These are phyloP conservation scores for Platanthera guangdongensis DNA, from an alignment of 106 monocot genomes.

Conservation along the genomic window DNA sequence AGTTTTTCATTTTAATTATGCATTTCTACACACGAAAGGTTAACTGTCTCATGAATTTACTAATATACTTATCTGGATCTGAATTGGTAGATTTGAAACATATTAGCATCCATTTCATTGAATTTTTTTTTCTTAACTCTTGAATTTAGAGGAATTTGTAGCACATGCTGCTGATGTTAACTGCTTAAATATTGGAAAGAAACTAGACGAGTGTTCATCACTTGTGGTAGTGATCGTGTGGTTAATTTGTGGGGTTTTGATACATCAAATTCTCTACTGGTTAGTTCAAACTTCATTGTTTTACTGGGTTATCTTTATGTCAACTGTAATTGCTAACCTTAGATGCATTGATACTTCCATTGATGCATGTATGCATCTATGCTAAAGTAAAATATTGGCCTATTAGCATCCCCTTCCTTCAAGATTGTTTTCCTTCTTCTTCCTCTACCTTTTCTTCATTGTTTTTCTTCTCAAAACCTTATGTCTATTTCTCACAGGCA, in stretches of 20 bases:
- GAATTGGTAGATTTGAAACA: not conserved
- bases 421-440: no score
- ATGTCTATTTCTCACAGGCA: no score
- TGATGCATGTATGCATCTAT: not conserved
- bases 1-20: not conserved
- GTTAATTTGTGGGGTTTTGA: no score
- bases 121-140: slow-evolving; percentile 23
- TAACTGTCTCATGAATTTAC: not conserved
- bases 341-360: not conserved
- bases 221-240: no score
- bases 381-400: not conserved
- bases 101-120: not conserved
- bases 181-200: no score
- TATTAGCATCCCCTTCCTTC: not conserved
- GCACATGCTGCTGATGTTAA: slow-evolving; percentile 70
- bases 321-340: no score
- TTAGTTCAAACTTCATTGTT: no score
- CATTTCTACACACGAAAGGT: not conserved
- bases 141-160: slow-evolving; percentile 59
- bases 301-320: no score
- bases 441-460: no score
- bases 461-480: no score
- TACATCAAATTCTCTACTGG: no score
- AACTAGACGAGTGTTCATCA: no score
- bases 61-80: not conserved